Conservation (phyloP, 2,329 filamentous ascomycete genomes). For the Paraphaeosphaeria sporulosa region DNA sequence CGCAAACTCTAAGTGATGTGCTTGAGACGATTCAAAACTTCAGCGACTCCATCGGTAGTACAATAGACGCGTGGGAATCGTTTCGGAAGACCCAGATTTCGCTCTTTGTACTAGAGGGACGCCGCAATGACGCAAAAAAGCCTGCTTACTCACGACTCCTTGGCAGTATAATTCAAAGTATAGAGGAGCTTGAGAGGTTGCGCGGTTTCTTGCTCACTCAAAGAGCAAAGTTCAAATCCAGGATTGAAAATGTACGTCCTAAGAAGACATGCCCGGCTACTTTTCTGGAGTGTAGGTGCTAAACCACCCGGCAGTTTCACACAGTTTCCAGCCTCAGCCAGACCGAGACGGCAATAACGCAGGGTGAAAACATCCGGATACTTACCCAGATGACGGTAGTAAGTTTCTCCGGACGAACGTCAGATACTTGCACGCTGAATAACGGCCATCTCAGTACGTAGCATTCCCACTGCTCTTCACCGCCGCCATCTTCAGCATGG, state of each 20-base stretch:
- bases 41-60: conserved; percentile 19
- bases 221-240: conserved; percentile 20
- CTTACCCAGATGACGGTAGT: conserved; percentile 28
- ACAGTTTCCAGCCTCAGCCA: conserved; percentile 26
- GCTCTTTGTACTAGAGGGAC: conserved; percentile 19
- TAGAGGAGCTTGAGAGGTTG: conserved; percentile 22
- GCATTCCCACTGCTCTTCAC: conserved; percentile 27
- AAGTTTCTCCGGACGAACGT: neutral
- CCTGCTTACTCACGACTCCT: conserved; percentile 16
- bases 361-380: conserved; percentile 23
- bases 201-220: conserved; percentile 18
- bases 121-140: conserved; percentile 13
- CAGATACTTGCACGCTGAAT: neutral
- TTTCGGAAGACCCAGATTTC: conserved; percentile 20
- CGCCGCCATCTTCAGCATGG: conserved; percentile 28
- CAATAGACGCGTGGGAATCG: conserved; percentile 23
- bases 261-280: neutral
- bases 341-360: conserved; percentile 21
- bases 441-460: conserved; percentile 15
- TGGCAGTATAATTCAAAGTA: conserved; percentile 19
- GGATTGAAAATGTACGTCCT: conserved; percentile 21
- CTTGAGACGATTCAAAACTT: conserved; percentile 28
- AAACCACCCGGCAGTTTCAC: conserved; percentile 5
- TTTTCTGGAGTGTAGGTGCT: neutral
- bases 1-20: conserved; percentile 22